Evolutionary conservation across 257 asterid genomes (phyloP).

Genomic region (Rubia yunnanensis): DNA sequence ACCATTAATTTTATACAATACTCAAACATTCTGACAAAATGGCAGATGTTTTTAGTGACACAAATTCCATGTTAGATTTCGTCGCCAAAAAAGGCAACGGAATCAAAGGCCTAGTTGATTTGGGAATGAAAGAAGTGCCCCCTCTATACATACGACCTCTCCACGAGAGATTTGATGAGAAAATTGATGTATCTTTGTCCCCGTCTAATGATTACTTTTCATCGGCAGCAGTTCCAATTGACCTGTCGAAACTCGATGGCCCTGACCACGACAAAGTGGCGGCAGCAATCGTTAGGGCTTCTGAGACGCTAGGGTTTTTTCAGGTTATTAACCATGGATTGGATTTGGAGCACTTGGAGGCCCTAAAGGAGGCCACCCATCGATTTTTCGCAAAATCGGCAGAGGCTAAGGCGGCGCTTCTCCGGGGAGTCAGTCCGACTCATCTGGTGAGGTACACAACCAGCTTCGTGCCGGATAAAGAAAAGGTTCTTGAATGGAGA

Average conservation of each 20-base stretch:
- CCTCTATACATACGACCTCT: slow-evolving; percentile 20
- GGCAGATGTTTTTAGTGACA: slow-evolving; percentile 18
- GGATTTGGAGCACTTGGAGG: slow-evolving; percentile 15
- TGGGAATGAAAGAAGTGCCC: slow-evolving; percentile 17
- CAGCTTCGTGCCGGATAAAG: slow-evolving; percentile 27
- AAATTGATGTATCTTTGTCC: not conserved
- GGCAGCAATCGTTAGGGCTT: not conserved
- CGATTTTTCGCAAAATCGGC: slow-evolving; percentile 19
- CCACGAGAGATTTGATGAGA: slow-evolving; percentile 14
- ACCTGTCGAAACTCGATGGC: slow-evolving; percentile 10
- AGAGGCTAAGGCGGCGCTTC: slow-evolving; percentile 19
- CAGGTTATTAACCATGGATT: slow-evolving; percentile 19
- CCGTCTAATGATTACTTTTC: not conserved
- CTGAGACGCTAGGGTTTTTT: slow-evolving; percentile 1
- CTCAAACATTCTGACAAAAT: not conserved
- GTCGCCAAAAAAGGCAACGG: slow-evolving; percentile 26
- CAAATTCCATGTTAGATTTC: slow-evolving; percentile 17
- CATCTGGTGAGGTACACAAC: slow-evolving; percentile 25
- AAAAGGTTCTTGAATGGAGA: slow-evolving; percentile 32
- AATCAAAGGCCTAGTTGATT: slow-evolving; percentile 23
- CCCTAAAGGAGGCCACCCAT: slow-evolving; percentile 16
- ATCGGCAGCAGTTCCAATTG: slow-evolving; percentile 1
- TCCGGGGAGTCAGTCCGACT: slow-evolving; percentile 20
- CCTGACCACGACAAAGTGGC: slow-evolving; percentile 4
- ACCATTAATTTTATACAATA: not conserved